These are phyloP conservation scores for Marasmius oreades DNA, from an alignment of 1,284 basidiomycete species.

Conservation along the genomic window DNA sequence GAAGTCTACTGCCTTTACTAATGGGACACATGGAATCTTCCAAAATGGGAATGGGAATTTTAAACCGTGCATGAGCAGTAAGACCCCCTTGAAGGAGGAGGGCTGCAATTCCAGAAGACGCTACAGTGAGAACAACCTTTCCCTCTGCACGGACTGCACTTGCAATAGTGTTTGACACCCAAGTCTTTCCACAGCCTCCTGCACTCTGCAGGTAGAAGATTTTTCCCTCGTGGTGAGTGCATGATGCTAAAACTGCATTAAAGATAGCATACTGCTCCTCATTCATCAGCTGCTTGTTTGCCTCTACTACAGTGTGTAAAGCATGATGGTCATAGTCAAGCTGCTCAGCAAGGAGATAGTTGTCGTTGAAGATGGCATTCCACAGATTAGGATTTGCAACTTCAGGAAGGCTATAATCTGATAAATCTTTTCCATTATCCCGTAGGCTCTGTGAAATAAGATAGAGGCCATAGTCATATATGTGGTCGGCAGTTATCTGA, in stretches of 20 bases:
- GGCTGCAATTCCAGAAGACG: constrained; percentile 44
- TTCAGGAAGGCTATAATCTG: too few species aligned
- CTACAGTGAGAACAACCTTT: constrained; percentile 37
- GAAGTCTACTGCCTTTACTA: constrained; percentile 21
- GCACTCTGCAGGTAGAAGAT: constrained; percentile 43
- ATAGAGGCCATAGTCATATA: constrained; percentile 33
- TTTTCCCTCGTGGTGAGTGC: constrained; percentile 14
- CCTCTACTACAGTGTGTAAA: too few species aligned
- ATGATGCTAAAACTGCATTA: too few species aligned
- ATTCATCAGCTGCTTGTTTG: too few species aligned
- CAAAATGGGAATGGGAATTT: constrained; percentile 35
- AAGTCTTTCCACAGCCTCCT: constrained; percentile 50
- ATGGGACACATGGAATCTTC: constrained; percentile 33
- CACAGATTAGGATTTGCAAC: too few species aligned
- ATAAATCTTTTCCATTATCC: too few species aligned
- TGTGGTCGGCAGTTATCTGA: constrained; percentile 21
- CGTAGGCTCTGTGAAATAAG: too few species aligned
- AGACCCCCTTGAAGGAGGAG: constrained; percentile 36
- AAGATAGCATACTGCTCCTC: too few species aligned
- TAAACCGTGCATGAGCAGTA: constrained; percentile 41
- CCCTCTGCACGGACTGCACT: constrained; percentile 23
- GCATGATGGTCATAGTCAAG: too few species aligned
- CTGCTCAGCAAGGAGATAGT: too few species aligned
- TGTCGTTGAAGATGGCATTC: too few species aligned
- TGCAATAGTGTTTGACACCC: constrained; percentile 38